Base-by-base conservation (phyloP, 371 early-diverging fungal genomes). In the Phascolomyces articulosus region DNA sequence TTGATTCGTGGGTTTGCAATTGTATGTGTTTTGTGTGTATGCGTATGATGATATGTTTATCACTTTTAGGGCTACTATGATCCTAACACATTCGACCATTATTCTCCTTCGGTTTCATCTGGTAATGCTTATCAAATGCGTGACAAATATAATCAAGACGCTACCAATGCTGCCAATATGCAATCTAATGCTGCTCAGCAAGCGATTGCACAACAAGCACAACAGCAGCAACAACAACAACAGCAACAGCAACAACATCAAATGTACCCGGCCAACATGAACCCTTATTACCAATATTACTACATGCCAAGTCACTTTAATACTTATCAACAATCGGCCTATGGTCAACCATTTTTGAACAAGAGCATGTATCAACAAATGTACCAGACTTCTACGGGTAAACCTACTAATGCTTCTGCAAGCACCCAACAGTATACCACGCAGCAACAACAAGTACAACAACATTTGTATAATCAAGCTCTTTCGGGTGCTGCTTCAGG, bases 341-440 rank as follows among this genome's bases (percentile, higher is more conserved):
- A 90, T 72, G 91, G 86, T 28, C 94, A 93, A 68, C 95, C 91
- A 18, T 93, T 90, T 67, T 83, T 90, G 79, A 92, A 91, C 84
- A 93, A 94, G 85, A 85, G 80, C 62, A 87, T 92, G 85, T 95
- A 93, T 66, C 91, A 34, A 34, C 34, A 72, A 29, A 87, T 90
- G 90, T 90, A 91, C 59, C 77, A 77, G 55, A 71, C 70, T 15
- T 41, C 69, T 24, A 65, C 9, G 34, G 9, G 54, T 40, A 78
- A 77, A 60, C 71, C 77, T 16, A 87, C 79, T 38, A 90, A 27
- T 24, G 56, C 38, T 20, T 51, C 65, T 28, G 60, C 90, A 69
- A 61, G 67, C n/a, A 69, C 77, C n/a, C 76, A 74, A 55, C 73
- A 79, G 26, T 74, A 69, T 59, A 72, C 91, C 80, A 86, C 66